phyloP scores from a whole-genome alignment of 305 asterid species.

The Rubia peregrina region DNA sequence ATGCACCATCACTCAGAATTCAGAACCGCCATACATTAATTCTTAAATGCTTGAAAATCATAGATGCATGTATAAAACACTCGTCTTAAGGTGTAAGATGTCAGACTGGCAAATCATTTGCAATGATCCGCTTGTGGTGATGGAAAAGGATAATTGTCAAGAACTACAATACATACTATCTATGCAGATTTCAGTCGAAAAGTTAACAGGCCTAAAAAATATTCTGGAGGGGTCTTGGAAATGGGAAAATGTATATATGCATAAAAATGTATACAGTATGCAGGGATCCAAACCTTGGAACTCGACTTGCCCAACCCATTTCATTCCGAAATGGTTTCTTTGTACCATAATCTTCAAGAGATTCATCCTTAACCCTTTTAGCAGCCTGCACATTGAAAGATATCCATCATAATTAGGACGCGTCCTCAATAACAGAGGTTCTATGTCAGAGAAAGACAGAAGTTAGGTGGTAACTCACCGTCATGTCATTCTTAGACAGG shows the following conservation, averaged over 20 bases:
- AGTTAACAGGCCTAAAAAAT: neutral
- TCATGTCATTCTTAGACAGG: slow-evolving; percentile 32
- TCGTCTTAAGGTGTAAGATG: neutral
- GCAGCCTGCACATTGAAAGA: slow-evolving; percentile 27
- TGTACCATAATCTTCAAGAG: slow-evolving; percentile 30
- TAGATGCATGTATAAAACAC: neutral
- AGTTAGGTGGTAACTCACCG: slow-evolving; percentile 29
- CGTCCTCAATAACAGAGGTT: neutral
- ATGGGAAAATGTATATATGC: neutral
- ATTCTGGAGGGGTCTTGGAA: neutral
- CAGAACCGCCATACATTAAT: neutral
- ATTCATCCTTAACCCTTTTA: slow-evolving; percentile 41
- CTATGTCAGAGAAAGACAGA: neutral
- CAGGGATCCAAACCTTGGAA: slow-evolving; percentile 40
- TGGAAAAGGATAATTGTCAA: neutral
- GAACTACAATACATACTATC: neutral
- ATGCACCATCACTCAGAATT: neutral
- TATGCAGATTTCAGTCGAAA: neutral
- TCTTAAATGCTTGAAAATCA: neutral
- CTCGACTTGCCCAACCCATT: slow-evolving; percentile 32
- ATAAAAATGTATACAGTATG: slow-evolving; percentile 4
- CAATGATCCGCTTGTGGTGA: neutral
- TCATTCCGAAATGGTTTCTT: slow-evolving; percentile 33
- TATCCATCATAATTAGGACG: neutral
- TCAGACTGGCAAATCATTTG: neutral